Percentiles rank a stretch among this genome's conserved stretches.
These are phyloP conservation scores for Microcyclospora tardicrescens DNA, from an alignment of 2,329 filamentous ascomycete species.

Conservation along the genomic window DNA sequence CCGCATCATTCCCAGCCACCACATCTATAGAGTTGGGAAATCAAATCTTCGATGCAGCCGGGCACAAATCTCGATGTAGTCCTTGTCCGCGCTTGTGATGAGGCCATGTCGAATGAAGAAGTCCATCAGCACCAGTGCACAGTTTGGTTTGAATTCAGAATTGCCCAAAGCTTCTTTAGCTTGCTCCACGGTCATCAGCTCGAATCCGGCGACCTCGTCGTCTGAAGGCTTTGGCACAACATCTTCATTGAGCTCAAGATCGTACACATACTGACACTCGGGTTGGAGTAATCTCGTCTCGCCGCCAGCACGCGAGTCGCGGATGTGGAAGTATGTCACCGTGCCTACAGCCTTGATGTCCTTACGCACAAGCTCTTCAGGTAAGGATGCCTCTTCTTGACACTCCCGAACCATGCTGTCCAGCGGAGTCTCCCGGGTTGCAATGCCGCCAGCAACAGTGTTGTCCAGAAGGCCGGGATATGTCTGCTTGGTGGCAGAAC, in stretches of 20 bases:
- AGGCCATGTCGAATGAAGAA: constrained; percentile 82
- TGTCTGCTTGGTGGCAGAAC: constrained; percentile 67
- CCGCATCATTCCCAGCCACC: constrained; percentile 7
- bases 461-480: constrained; percentile 89
- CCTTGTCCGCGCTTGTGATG: constrained; percentile 60
- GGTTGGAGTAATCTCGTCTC: constrained; percentile 55
- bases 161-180: constrained; percentile 54
- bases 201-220: constrained; percentile 78
- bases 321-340: constrained; percentile 65
- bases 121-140: constrained; percentile 68
- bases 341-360: constrained; percentile 50
- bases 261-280: constrained; percentile 84
- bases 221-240: constrained; percentile 67
- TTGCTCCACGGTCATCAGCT: constrained; percentile 61
- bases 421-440: constrained; percentile 65
- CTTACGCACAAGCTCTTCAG: constrained; percentile 53
- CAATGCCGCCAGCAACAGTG: constrained; percentile 76
- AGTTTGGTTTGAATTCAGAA: constrained; percentile 87
- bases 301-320: constrained; percentile 49
- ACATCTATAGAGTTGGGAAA: constrained; percentile 43
- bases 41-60: constrained; percentile 68
- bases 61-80: constrained; percentile 62
- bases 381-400: constrained; percentile 75
- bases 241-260: constrained; percentile 60
- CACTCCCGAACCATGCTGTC: constrained; percentile 77